Conservation (phyloP, 179 eudicot species). For the Spinacia oleracea region DNA sequence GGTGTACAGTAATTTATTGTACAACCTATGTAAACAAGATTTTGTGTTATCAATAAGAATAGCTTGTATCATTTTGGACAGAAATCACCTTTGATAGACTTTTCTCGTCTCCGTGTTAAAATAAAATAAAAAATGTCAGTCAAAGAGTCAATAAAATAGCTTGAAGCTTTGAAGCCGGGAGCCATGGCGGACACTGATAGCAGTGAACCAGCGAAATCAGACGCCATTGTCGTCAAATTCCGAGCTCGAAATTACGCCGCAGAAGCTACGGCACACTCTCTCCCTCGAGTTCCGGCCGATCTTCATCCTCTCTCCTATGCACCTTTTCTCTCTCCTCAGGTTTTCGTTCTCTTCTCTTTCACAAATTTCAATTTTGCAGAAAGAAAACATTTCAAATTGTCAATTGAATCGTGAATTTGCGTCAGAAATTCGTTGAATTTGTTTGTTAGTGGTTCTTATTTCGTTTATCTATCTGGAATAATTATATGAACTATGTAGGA, state of each 20-base stretch:
- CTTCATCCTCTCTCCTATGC: conserved; percentile 57
- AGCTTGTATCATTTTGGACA: too few relatives aligned
- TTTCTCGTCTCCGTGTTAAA: too few relatives aligned
- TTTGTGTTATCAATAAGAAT: too few relatives aligned
- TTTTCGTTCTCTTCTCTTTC: conserved; percentile 5
- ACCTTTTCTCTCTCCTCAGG: conserved; percentile 40
- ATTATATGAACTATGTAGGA: background rate
- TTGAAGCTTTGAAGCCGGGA: background rate
- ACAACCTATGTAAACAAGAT: too few relatives aligned
- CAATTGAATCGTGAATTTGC: background rate
- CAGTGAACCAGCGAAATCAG: background rate
- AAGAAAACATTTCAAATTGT: background rate
- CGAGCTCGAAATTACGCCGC: conserved; percentile 46
- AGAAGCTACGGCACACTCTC: conserved; percentile 41
- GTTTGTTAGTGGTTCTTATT: background rate
- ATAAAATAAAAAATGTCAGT: too few relatives aligned
- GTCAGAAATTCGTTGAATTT: background rate
- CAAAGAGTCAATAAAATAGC: background rate
- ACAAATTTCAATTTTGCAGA: too few relatives aligned
- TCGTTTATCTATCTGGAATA: background rate
- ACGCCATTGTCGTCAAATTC: conserved; percentile 37
- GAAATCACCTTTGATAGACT: too few relatives aligned
- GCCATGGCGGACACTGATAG: conserved; percentile 17
- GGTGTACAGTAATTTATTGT: too few relatives aligned
- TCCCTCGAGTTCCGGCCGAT: conserved; percentile 39